These are phyloP conservation scores for Xylariaceae sp. DNA, from an alignment of 2,329 filamentous ascomycete genomes.

Conservation along the genomic window DNA sequence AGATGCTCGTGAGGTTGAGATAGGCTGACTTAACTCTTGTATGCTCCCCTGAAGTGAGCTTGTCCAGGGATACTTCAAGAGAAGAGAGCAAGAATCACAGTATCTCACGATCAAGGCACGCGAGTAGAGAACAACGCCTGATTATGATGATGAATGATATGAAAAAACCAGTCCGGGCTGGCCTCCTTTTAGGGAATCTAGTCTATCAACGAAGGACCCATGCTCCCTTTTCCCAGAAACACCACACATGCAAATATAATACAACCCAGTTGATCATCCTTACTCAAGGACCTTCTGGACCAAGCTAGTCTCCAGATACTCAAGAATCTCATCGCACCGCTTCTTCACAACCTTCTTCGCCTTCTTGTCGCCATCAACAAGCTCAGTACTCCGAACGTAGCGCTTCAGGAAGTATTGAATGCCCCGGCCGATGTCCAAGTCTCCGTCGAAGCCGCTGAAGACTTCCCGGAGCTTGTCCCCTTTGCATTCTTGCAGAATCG, in stretches of 20 bases:
- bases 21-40: too few species aligned
- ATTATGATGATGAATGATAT: too few species aligned
- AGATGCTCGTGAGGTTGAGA: too few species aligned
- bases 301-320: slow-evolving; percentile 32
- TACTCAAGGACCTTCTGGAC: slow-evolving; percentile 17
- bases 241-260: neutral
- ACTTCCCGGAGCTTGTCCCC: slow-evolving; percentile 55
- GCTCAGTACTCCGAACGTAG: slow-evolving; percentile 61
- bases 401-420: slow-evolving; percentile 77
- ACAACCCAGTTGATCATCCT: neutral
- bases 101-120: neutral
- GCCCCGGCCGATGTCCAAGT: slow-evolving; percentile 67
- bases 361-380: slow-evolving; percentile 40
- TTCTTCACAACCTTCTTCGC: slow-evolving; percentile 45
- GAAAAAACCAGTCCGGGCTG: neutral
- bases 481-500: slow-evolving; percentile 63
- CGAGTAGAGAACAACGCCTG: neutral
- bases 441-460: slow-evolving; percentile 60
- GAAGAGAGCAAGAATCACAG: too few species aligned
- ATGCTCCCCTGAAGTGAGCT: too few species aligned
- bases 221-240: neutral
- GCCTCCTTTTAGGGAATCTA: neutral
- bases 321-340: slow-evolving; percentile 41
- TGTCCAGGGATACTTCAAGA: too few species aligned
- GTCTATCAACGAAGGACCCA: neutral